Percentiles rank a stretch among this genome's conserved stretches.
Evolutionary conservation across 2,329 filamentous ascomycete genomes (phyloP).

Genomic region (Penicillium polonicum): DNA sequence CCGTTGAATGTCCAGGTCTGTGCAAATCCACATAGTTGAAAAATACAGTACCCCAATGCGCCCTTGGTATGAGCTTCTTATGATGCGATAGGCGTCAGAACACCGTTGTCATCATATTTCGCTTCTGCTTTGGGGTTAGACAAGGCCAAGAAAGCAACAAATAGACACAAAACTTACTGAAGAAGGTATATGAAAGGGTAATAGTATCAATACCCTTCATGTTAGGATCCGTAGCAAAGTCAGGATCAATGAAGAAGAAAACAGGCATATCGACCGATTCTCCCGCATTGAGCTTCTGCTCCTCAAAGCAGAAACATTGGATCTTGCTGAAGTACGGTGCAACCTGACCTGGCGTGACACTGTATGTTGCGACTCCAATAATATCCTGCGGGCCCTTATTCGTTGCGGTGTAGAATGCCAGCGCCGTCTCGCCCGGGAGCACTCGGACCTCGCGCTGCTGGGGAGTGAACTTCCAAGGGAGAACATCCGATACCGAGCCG

Average conservation of each 20-base stretch:
- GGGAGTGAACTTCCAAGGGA: slow-evolving; percentile 96
- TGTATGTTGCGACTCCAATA: slow-evolving; percentile 96
- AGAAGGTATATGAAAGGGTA: slow-evolving; percentile 95
- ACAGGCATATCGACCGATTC: slow-evolving; percentile 99
- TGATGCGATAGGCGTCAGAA: slow-evolving; percentile 58
- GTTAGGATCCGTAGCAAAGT: slow-evolving; percentile 84
- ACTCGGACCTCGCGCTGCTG: slow-evolving; percentile 97
- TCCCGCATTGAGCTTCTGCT: slow-evolving; percentile 87
- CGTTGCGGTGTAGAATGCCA: slow-evolving; percentile 96
- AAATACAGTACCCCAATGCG: background rate
- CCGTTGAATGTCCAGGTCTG: background rate
- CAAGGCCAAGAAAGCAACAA: background rate
- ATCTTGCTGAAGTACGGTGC: slow-evolving; percentile 99
- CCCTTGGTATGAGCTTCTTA: slow-evolving; percentile 4
- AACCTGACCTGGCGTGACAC: slow-evolving; percentile 91
- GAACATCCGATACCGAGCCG: slow-evolving; percentile 87
- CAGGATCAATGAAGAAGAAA: slow-evolving; percentile 98
- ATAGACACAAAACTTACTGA: slow-evolving; percentile 64
- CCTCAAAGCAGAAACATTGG: slow-evolving; percentile 98
- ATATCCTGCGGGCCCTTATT: slow-evolving; percentile 90
- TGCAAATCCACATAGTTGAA: background rate
- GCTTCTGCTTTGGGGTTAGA: slow-evolving; percentile 60
- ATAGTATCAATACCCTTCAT: slow-evolving; percentile 96
- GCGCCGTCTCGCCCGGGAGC: slow-evolving; percentile 89
- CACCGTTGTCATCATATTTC: slow-evolving; percentile 78